A percentile compares a stretch with the other conserved stretches of the same genome.
Conservation (phyloP, 1,284 basidiomycete genomes). For the Marasmius fiardii region DNA sequence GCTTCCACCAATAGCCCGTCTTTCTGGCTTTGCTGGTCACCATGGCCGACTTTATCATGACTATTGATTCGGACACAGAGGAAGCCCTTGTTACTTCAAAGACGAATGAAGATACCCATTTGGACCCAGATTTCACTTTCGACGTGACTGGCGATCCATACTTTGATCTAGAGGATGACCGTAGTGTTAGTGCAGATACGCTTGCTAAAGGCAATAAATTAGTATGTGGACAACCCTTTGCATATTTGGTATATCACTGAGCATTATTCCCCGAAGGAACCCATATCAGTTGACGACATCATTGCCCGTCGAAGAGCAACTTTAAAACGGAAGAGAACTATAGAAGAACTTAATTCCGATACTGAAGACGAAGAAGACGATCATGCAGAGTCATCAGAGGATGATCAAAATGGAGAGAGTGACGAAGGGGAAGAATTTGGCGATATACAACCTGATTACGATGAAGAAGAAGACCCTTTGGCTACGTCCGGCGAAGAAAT, state of each 20-base stretch:
- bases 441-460: background rate
- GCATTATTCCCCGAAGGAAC: constrained; percentile 42
- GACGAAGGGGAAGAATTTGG: constrained; percentile 25
- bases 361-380: constrained; percentile 36
- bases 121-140: constrained; percentile 83
- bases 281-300: constrained; percentile 90
- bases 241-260: constrained; percentile 15
- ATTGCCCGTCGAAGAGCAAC: constrained; percentile 65
- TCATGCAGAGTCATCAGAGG: constrained; percentile 32
- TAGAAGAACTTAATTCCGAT: constrained; percentile 25
- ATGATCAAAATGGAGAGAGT: constrained; percentile 15
- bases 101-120: constrained; percentile 54
- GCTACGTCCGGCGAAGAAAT: constrained; percentile 42
- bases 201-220: constrained; percentile 63
- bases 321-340: constrained; percentile 58
- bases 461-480: constrained; percentile 38
- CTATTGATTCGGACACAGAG: constrained; percentile 78
- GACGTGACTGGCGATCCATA: constrained; percentile 75
- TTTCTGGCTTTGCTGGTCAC: background rate
- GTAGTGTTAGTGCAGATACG: constrained; percentile 42
- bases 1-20: background rate
- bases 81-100: constrained; percentile 25
- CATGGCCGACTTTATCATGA: constrained; percentile 72
- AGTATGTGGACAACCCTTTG: constrained; percentile 38
- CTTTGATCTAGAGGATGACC: constrained; percentile 43